Conservation (phyloP, 352 stramenopile genomes). For the Thalassiosira delicatula region DNA sequence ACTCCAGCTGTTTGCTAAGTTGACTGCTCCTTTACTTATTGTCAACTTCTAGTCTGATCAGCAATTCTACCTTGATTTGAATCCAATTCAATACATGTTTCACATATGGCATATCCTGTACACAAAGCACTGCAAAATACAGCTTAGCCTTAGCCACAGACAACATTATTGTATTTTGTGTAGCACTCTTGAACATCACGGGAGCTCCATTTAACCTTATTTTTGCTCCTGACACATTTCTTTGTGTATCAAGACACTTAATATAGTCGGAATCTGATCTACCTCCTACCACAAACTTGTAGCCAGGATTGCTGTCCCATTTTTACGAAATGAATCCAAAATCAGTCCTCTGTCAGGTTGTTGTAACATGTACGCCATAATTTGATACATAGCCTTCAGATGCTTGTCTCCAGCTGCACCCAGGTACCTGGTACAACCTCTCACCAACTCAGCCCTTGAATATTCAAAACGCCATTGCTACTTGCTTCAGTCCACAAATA, state of each 20-base stretch:
- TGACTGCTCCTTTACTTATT: slow-evolving; percentile 64
- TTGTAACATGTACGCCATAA: too few relatives aligned
- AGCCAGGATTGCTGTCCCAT: slow-evolving; percentile 54
- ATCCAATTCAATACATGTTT: slow-evolving; percentile 45
- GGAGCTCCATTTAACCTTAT: slow-evolving; percentile 32
- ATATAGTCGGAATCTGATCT: slow-evolving; percentile 59
- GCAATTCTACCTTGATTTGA: slow-evolving; percentile 54
- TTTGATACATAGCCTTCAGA: too few relatives aligned
- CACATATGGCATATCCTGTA: slow-evolving; percentile 67
- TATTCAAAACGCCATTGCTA: too few relatives aligned
- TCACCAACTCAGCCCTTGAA: too few relatives aligned
- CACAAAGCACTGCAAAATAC: slow-evolving; percentile 23
- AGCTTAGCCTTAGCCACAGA: slow-evolving; percentile 61
- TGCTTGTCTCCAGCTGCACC: too few relatives aligned
- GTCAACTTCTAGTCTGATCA: slow-evolving; percentile 66
- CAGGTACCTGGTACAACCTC: too few relatives aligned
- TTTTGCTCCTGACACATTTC: slow-evolving; percentile 39
- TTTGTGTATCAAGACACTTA: slow-evolving; percentile 28
- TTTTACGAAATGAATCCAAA: slow-evolving; percentile 30
- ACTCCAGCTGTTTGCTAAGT: slow-evolving; percentile 39
- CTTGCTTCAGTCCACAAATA: too few relatives aligned
- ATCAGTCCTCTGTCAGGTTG: slow-evolving; percentile 26
- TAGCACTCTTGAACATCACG: slow-evolving; percentile 25
- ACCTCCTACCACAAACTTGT: slow-evolving; percentile 54
- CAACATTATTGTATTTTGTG: slow-evolving; percentile 46